Percentiles rank a stretch among this genome's conserved stretches.
Conservation (phyloP, 2,329 filamentous ascomycete genomes). For the Rutstroemia sp. region DNA sequence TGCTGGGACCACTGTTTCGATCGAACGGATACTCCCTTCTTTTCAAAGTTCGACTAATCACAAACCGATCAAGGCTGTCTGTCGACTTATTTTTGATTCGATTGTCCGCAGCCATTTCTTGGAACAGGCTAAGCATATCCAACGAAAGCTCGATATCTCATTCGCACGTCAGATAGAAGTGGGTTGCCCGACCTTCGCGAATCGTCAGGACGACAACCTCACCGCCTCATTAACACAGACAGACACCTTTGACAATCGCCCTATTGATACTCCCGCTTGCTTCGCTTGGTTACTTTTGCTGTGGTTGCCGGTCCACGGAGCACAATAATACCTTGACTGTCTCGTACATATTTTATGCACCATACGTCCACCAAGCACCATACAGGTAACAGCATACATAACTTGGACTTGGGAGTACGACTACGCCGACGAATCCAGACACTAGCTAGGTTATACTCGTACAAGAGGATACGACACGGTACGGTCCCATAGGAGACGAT, state of each 20-base stretch:
- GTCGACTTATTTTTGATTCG: not conserved
- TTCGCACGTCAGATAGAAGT: constrained; percentile 1
- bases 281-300: not conserved
- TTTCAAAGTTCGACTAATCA: not conserved
- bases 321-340: no score
- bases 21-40: constrained; percentile 8
- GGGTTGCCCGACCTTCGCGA: constrained; percentile 1
- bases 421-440: no score
- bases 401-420: no score
- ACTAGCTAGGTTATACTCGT: no score
- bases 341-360: no score
- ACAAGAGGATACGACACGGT: not conserved
- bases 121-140: constrained; percentile 3
- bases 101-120: not conserved
- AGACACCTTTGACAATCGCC: not conserved
- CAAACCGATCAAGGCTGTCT: constrained; percentile 5
- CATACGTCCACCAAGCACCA: no score
- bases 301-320: not conserved
- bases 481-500: not conserved
- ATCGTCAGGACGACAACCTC: constrained; percentile 9
- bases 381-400: no score
- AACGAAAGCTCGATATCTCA: not conserved
- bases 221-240: constrained; percentile 4
- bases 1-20: not conserved
- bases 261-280: not conserved